Evolutionary conservation across 257 asterid genomes (phyloP).

Genomic region (Anisodus tanguticus): DNA sequence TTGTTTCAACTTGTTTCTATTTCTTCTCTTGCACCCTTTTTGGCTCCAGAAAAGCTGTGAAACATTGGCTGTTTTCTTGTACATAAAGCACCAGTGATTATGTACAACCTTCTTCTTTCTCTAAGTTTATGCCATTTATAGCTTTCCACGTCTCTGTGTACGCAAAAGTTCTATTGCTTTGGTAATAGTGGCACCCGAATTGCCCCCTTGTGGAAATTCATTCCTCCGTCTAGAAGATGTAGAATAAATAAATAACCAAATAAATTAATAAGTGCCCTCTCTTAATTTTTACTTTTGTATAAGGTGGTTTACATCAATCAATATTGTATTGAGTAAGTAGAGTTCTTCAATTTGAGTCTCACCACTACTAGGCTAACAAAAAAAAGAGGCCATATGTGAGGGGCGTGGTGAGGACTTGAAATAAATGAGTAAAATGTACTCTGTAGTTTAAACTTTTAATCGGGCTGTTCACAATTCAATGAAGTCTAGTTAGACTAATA

Average conservation of each 20-base stretch:
- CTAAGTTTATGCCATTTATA: no score
- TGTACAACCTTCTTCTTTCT: neutral
- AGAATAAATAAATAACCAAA: no score
- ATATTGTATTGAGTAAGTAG: constrained; percentile 10
- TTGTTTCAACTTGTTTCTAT: neutral
- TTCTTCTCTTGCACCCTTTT: neutral
- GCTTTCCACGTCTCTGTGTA: no score
- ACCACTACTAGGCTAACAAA: neutral
- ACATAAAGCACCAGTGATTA: neutral
- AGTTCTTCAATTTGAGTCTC: constrained; percentile 23
- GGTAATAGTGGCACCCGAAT: neutral
- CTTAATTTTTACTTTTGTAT: neutral
- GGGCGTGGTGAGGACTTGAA: neutral
- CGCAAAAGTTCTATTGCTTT: no score
- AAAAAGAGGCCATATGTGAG: neutral
- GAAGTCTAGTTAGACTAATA: neutral
- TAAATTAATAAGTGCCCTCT: neutral
- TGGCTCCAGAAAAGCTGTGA: neutral
- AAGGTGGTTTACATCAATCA: neutral
- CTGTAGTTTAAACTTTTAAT: neutral
- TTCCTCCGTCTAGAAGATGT: neutral
- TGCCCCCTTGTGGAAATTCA: neutral
- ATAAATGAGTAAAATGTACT: neutral
- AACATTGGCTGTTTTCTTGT: neutral
- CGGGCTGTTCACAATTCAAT: neutral